Base-by-base conservation (phyloP, 2,329 filamentous ascomycete species). In the Xylaria sp. region DNA sequence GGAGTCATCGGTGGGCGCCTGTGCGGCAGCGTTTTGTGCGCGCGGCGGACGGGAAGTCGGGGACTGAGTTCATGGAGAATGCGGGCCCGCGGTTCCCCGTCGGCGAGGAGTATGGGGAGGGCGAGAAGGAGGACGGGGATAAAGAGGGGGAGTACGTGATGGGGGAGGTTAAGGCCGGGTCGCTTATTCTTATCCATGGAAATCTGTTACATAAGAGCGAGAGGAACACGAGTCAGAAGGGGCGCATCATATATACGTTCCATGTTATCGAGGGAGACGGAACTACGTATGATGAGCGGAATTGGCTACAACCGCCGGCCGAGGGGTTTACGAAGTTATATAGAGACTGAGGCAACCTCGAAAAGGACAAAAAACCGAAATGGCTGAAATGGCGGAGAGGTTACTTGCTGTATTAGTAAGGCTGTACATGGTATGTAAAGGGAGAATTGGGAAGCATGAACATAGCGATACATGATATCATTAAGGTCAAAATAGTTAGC, bases 201-300 rank as follows among this genome's bases (percentile, higher is more conserved):
- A 98, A 98, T 81, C 82, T 98, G 75, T 80, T 98, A 83, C 96
- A 99, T 82, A 97, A 97, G 88, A 98, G 94, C 79, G 94, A 97
- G 87, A 93, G 88, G 85, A 99, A 99, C 79, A 87, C 88, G 65
- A 97, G 94, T 79, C 82, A 87, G 72, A 95, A 93, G 84, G 94
- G 94, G 25, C 87, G 95, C 73, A 97, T 96, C 78, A 97, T 98
- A 63, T 99, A 98, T 81, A 98, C 96, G 0, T 99, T 98, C 80
- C 96, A 99, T 83, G 89, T 97, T 67, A 98, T 98, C 77, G 96
- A 98, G 82, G 92, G 92, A 0, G 88, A 91, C 23, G 86, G 81
- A 0, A 84, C 90, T 52, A 84, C 83, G 64, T 99, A 98, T 80
- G 96, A 98, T 81, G 87, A 87, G 81, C 86, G 87, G 81, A 99